Percentiles rank a stretch among this genome's conserved stretches.
These are phyloP conservation scores for Akanthomyces muscarius DNA, from an alignment of 2,329 filamentous ascomycete species.

Conservation along the genomic window DNA sequence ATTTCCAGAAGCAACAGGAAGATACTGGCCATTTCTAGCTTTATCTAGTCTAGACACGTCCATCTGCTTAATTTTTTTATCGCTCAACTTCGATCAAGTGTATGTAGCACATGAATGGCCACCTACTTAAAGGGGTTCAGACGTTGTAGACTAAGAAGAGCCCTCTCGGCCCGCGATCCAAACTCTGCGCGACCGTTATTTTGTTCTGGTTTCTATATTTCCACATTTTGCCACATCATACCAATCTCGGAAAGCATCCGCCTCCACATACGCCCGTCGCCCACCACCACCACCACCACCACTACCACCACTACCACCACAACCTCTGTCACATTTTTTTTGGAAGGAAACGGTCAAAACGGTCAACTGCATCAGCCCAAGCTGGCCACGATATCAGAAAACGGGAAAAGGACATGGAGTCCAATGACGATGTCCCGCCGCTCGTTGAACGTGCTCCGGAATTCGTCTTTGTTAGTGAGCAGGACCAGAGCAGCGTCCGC, in stretches of 20 bases:
- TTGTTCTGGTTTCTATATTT: not conserved
- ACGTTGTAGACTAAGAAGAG: not conserved
- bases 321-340: too few relatives aligned
- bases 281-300: too few relatives aligned
- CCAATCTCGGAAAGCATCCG: too few relatives aligned
- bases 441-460: not conserved
- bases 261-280: too few relatives aligned
- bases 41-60: too few relatives aligned
- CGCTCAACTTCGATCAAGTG: not conserved
- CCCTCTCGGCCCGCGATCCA: not conserved
- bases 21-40: too few relatives aligned
- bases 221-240: not conserved
- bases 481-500: not conserved
- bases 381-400: too few relatives aligned
- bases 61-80: not conserved
- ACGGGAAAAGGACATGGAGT: not conserved
- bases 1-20: too few relatives aligned
- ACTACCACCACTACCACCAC: too few relatives aligned
- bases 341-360: too few relatives aligned
- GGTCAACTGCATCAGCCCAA: too few relatives aligned
- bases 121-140: not conserved
- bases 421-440: not conserved
- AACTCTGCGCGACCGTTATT: not conserved
- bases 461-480: conserved; percentile 2
- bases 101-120: not conserved